Base-by-base conservation (phyloP, 2,329 filamentous ascomycete genomes). In the Curvularia lunata region DNA sequence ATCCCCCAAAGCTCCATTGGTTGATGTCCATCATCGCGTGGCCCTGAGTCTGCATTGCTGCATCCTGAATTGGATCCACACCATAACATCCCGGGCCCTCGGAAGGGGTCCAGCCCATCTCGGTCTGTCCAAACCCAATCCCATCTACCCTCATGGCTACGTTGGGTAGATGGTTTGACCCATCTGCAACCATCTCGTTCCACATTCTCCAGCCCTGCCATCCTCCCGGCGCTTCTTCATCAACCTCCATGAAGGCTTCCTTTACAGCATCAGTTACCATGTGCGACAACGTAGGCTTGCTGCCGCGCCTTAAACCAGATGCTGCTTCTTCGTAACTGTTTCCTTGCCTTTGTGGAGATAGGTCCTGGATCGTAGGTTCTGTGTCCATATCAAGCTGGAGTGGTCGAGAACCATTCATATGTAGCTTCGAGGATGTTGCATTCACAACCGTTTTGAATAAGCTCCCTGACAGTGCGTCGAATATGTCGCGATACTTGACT, bases 191-290 rank as follows among this genome's bases (percentile, higher is more conserved):
- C 67, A 71, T 70, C 13, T 70, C 67, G 21, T 70, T 72, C 61
- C 66, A 70, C 34, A 71, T 62, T 9, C 68, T 54, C 69, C 66
- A 72, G 7, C 69, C 66, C 41, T 69, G 69, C 66, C 65, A 68
- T 2, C 68, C 66, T n/a, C 66, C 66, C 0, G 68, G 68, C 1
- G 65, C 63, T 48, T 70, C 68, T 45, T 70, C 68, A 16, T 70
- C 67, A 1, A 68, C 66, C 48, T 70, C 69, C 66, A 70, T 71
- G 30, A 71, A 71, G 1, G 66, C 69, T 2, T 71, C 66, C 46
- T 68, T 71, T 12, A 71, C 67, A 10, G 69, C 69, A 21, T 67
- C 65, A 5, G 67, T 60, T 4, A 71, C 58, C 37, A 65, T 48
- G 10, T 60, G 56, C 19, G 63, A 62, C 41, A 63, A 56, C 1